phyloP scores from a whole-genome alignment of 2,329 filamentous ascomycete genomes.

The Sphaceloma murrayae region DNA sequence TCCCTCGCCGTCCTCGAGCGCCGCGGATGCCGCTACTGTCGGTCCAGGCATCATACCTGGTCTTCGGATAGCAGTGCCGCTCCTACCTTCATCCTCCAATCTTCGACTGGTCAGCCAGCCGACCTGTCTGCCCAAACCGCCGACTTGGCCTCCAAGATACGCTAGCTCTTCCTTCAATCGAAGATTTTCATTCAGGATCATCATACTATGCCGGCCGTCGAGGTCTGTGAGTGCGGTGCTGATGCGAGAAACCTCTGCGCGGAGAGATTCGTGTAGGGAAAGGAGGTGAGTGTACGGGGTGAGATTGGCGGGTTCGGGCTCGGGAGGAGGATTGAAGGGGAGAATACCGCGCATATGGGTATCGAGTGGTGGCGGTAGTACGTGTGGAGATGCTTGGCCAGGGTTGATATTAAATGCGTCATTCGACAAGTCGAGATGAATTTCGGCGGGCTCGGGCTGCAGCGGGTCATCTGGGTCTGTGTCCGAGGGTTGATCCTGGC shows the following conservation, averaged over 20 bases:
- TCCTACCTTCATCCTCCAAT: slow-evolving; percentile 34
- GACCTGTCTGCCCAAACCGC: slow-evolving; percentile 50
- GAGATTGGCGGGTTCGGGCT: slow-evolving; percentile 32
- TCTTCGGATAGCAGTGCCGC: background rate
- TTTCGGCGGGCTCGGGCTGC: no score
- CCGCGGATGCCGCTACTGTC: no score
- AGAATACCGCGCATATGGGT: background rate
- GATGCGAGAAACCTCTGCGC: slow-evolving; percentile 49
- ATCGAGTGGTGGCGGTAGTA: slow-evolving; percentile 21
- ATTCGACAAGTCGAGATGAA: no score
- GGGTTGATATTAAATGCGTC: no score
- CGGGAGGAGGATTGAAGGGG: background rate
- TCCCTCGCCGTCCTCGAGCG: slow-evolving; percentile 12
- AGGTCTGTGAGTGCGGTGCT: slow-evolving; percentile 48
- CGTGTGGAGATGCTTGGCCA: no score
- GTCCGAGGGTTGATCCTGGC: no score
- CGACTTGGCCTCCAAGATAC: slow-evolving; percentile 51
- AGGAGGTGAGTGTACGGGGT: slow-evolving; percentile 49
- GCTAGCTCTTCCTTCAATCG: slow-evolving; percentile 53
- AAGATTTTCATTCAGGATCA: slow-evolving; percentile 53
- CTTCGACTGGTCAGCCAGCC: slow-evolving; percentile 53
- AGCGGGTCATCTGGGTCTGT: no score
- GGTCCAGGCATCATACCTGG: background rate
- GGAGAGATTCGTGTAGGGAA: slow-evolving; percentile 51
- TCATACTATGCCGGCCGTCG: slow-evolving; percentile 52